These are phyloP conservation scores for Colletotrichum graminicola DNA, from an alignment of 2,329 filamentous ascomycete genomes.

Conservation along the genomic window DNA sequence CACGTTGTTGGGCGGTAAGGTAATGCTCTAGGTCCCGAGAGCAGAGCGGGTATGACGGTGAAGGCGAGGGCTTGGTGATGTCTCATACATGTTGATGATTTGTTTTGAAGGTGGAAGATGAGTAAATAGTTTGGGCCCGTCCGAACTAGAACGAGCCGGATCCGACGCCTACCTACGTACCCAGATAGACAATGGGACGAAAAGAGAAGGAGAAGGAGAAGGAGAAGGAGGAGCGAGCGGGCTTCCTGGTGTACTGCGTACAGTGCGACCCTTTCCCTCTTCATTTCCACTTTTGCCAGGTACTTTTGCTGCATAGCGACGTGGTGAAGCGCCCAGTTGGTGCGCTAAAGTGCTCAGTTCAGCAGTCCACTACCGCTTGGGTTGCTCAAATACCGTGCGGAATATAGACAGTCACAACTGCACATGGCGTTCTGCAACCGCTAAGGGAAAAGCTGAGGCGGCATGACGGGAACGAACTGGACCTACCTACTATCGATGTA, in stretches of 20 bases:
- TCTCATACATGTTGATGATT: background rate
- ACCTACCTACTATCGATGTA: no score
- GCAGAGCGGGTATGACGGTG: background rate
- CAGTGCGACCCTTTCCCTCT: background rate
- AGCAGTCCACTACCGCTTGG: background rate
- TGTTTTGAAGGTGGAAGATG: slow-evolving; percentile 13
- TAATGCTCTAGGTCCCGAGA: slow-evolving; percentile 25
- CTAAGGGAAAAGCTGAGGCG: background rate
- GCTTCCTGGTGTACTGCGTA: background rate
- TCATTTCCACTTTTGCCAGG: background rate
- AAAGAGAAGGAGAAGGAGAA: background rate
- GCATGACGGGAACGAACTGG: background rate
- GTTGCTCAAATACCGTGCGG: background rate
- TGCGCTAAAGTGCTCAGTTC: background rate
- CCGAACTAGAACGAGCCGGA: slow-evolving; percentile 20
- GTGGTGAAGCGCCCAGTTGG: background rate
- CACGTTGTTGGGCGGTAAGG: no score
- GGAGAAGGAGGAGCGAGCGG: background rate
- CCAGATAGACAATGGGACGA: background rate
- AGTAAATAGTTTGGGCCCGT: slow-evolving; percentile 6
- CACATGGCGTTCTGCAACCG: background rate
- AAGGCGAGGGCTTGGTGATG: slow-evolving; percentile 11
- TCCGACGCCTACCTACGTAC: background rate
- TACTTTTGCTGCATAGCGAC: background rate
- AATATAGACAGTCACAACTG: fast-evolving